Conservation (phyloP, 2,329 filamentous ascomycete species). For the Teratosphaeria gauchensis region DNA sequence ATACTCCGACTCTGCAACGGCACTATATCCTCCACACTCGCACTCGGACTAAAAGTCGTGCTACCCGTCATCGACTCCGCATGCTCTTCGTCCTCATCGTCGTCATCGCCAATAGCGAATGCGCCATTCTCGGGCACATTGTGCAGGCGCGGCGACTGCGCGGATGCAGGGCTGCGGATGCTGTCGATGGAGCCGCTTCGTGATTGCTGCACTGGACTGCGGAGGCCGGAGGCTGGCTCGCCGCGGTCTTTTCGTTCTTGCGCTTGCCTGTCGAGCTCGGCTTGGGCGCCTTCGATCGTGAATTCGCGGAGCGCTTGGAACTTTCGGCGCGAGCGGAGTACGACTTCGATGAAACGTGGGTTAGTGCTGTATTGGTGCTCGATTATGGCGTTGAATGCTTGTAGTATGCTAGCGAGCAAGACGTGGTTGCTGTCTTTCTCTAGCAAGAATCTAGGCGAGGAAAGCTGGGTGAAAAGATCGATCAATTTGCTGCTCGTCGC, state of each 20-base stretch:
- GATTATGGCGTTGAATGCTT: conserved; percentile 80
- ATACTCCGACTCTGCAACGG: conserved; percentile 78
- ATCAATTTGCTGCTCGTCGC: conserved; percentile 72
- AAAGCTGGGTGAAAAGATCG: conserved; percentile 86
- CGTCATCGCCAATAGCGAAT: conserved; percentile 79
- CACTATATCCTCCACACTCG: conserved; percentile 54
- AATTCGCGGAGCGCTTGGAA: conserved; percentile 81
- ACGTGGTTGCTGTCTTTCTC: conserved; percentile 86
- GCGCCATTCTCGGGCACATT: conserved; percentile 72
- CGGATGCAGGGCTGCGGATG: conserved; percentile 43
- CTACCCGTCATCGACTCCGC: conserved; percentile 37
- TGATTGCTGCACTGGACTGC: conserved; percentile 15
- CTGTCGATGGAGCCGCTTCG: conserved; percentile 58
- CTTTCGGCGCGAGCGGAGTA: conserved; percentile 68
- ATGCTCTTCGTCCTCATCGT: conserved; percentile 63
- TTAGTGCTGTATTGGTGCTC: conserved; percentile 75
- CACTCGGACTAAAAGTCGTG: conserved; percentile 58
- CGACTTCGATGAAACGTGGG: conserved; percentile 65
- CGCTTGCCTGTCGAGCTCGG: conserved; percentile 76
- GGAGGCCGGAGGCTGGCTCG: conserved; percentile 19
- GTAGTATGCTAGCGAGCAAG: conserved; percentile 70
- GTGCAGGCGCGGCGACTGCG: conserved; percentile 49
- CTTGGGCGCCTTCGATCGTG: conserved; percentile 82
- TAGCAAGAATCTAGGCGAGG: conserved; percentile 80
- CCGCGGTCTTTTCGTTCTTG: conserved; percentile 51